phyloP scores from a whole-genome alignment of 2,329 filamentous ascomycete genomes.

The Phaeosphaeriaceae sp. region DNA sequence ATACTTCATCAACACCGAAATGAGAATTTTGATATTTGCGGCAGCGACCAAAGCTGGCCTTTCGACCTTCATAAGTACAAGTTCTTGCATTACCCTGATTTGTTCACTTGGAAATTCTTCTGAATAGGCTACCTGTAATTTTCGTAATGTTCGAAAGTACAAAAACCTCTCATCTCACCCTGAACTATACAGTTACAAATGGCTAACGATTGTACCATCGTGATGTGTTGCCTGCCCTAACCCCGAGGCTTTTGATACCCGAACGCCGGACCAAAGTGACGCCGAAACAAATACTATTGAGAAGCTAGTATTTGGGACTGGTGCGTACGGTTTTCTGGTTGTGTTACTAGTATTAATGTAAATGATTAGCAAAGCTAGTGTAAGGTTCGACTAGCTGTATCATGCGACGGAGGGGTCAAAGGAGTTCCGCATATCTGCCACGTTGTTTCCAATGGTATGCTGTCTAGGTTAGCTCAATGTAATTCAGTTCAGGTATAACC shows the following conservation, averaged over 20 bases:
- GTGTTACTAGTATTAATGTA: slow-evolving; percentile 85
- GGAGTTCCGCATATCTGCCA: slow-evolving; percentile 96
- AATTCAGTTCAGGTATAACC: neutral
- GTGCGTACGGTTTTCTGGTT: slow-evolving; percentile 93
- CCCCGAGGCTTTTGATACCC: slow-evolving; percentile 85
- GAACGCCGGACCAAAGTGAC: slow-evolving; percentile 88
- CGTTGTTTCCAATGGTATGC: slow-evolving; percentile 90
- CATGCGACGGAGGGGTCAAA: slow-evolving; percentile 80
- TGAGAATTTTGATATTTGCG: slow-evolving; percentile 79
- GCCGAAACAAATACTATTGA: slow-evolving; percentile 93
- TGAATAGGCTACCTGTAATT: slow-evolving; percentile 91
- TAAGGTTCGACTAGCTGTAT: slow-evolving; percentile 87
- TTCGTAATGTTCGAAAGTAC: slow-evolving; percentile 95
- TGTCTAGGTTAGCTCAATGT: slow-evolving; percentile 10
- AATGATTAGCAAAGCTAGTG: slow-evolving; percentile 85
- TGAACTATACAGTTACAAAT: slow-evolving; percentile 86
- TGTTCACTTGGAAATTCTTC: slow-evolving; percentile 71
- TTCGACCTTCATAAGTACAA: slow-evolving; percentile 86
- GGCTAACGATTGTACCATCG: slow-evolving; percentile 90
- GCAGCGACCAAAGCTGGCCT: slow-evolving; percentile 71
- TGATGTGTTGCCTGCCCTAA: slow-evolving; percentile 90
- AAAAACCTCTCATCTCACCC: slow-evolving; percentile 88
- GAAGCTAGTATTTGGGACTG: slow-evolving; percentile 93
- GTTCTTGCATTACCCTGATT: slow-evolving; percentile 84
- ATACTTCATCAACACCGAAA: slow-evolving; percentile 85